Evolutionary conservation across 768 basidiomycete genomes (phyloP), one percentile per base, ranked within the genome.

Genomic region (Phylloporus arenicola): DNA sequence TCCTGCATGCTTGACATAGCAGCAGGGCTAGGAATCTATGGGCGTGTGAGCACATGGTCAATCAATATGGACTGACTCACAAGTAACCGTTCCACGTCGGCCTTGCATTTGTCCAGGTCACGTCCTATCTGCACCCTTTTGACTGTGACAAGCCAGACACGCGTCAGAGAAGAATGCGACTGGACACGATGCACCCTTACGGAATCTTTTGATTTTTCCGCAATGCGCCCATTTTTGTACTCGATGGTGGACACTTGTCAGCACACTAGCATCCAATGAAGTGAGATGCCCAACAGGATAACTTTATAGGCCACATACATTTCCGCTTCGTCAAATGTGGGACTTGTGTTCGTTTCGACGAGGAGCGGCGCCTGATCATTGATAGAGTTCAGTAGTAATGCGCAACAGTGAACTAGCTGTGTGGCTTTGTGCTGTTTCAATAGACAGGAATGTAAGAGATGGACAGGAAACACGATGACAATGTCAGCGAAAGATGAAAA

Each of bases 91-190:
- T 68, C 67, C 54, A 79, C 63, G 17, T 80, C 75, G 14, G 59
- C 57, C 31, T 71, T 60, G 51, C 73, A 80, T 46, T 60, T 62
- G 37, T 74, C 72, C 30, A 81, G 68, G 6, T 72, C 72, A n/a
- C 72, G 64, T 43, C 66, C 72, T 31, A 81, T 79, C 19, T 78
- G 75, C 2, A 60, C 60, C 22, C 64, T 74, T 47, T 70, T 78
- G 27, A 75, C 80, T 81, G 33, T 4, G 24, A 5, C 25, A 10
- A 42, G 8, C 12, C 20, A 17, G 8, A 29, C 12, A 19, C 11
- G 19, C 11, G 25, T 64, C 37, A 64, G 48, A 55, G 14, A 24
- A 20, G 19, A 11, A 31, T 34, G 3, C 40, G 14, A 33, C 4
- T n/a, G 14, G 19, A 48, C 9, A 47, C 30, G 40, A 29, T 7